Evolutionary conservation across 2,329 filamentous ascomycete genomes (phyloP), one percentile per base, ranked within the genome.

Genomic region (Colletotrichum kahawae): DNA sequence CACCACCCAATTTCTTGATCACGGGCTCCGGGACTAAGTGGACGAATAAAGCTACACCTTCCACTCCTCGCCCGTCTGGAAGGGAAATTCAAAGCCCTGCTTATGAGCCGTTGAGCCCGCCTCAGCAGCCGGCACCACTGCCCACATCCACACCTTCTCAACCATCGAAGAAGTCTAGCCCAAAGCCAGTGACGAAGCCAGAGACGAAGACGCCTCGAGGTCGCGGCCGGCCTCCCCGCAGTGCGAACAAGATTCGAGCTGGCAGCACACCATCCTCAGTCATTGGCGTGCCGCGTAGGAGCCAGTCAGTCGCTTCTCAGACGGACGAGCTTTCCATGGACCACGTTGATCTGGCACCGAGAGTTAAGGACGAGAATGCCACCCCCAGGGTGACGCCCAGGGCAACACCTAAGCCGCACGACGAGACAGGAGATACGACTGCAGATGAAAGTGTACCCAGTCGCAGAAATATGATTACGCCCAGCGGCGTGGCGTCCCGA

Each of bases 101-200:
- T 5, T 88, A 85, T 72, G 92, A 93, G 77, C 90, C 90, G 1
- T 84, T 92, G 5, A 93, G 91, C 76, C 92, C 91, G 4, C 85
- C 90, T 2, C 80, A 83, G 57, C 83, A 82, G 34, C 80, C 84
- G 63, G 81, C 84, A 38, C 83, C 85, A 18, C 75, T 86, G 16
- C 81, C 84, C 21, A 83, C 82, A 56, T 79, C 82, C 48, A 76
- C 83, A 77, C 78, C 83, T 70, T 67, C 81, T 73, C 31, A 84
- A 75, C 68, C 77, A 12, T 78, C 78, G 4, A 84, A 81, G 77
- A 87, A 84, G 71, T 82, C 84, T 29, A 79, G 78, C 6, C 78
- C 83, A 3, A 86, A 84, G 74, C 82, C 84, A 27, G 78, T 77
- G 5, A 77, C 82, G 5, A 86, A 84, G 66, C 70, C 78, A 29